Evolutionary conservation across 2,329 filamentous ascomycete genomes (phyloP), one percentile per base, ranked within the genome.

Genomic region (Pseudocercospora crystallina): DNA sequence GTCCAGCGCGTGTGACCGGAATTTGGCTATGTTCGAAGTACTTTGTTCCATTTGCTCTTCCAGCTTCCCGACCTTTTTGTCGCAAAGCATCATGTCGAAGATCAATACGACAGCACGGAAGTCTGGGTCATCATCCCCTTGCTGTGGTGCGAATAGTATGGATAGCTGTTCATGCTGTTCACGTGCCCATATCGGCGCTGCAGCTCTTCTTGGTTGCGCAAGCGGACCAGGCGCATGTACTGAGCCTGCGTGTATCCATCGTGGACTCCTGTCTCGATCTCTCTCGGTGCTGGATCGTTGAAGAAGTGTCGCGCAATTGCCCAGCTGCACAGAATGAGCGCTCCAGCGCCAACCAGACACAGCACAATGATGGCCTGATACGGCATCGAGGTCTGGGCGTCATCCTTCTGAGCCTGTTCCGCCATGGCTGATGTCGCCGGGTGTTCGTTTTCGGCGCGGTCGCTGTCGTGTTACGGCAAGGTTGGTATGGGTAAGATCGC

Each of bases 181-280:
- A 40, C 34, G 34, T 52, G 38, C 12, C 47, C 54, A 43, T 60
- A 58, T 33, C 36, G 45, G 33, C 41, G 43, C 42, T 58, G 52
- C 33, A 61, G 34, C 20, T 47, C 43, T 26, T 61, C 59, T 36
- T 58, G 55, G 46, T 56, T 57, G 30, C 57, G 48, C 8, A 60
- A 20, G 7, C 59, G 54, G n/a, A 61, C 55, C 15, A 55, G n/a
- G 10, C 59, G 53, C 57, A 60, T 58, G 48, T 61, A 60, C 37
- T 61, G 59, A 37, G 51, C 49, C 47, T 61, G 59, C 10, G 57
- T 60, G 17, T 53, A 41, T 8, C 58, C 59, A 31, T 57, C 51
- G 7, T 26, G 20, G 20, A 26, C 20, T 26, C 20, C 20, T 26
- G 20, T 26, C 1, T 47, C 36, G 17, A 47, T 37, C 12, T 42